Conservation (phyloP, 257 asterid species). For the Nicotiana paniculata region DNA sequence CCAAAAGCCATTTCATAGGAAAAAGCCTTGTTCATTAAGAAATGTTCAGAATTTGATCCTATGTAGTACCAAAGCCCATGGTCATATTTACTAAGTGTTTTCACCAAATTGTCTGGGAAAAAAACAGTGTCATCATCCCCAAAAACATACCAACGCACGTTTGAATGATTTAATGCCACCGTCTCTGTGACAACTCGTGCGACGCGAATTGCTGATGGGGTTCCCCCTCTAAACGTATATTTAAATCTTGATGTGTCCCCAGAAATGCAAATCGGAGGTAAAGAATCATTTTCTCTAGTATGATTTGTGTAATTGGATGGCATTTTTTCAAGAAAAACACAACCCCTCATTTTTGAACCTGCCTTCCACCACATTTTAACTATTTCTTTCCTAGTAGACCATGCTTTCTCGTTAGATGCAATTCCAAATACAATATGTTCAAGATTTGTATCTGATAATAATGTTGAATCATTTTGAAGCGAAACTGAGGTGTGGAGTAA, state of each 20-base stretch:
- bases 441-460: conserved; percentile 31
- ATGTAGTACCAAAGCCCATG: conserved; percentile 50
- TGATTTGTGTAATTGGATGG: neutral
- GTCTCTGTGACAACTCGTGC: conserved; percentile 2
- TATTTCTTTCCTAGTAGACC: conserved; percentile 44
- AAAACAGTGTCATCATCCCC: conserved; percentile 75
- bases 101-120: conserved; percentile 47
- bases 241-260: conserved; percentile 3
- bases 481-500: conserved; percentile 17
- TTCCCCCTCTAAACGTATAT: neutral
- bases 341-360: conserved; percentile 48
- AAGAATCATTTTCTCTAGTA: neutral
- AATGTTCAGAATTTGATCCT: conserved; percentile 59
- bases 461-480: conserved; percentile 9
- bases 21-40: conserved; percentile 57
- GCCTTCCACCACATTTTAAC: conserved; percentile 76
- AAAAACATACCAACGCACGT: conserved; percentile 56
- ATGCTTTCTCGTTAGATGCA: conserved; percentile 48
- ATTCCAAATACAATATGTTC: conserved; percentile 73
- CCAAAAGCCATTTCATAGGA: conserved; percentile 75
- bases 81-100: conserved; percentile 54
- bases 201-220: neutral
- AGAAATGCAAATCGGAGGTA: conserved; percentile 2
- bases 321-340: conserved; percentile 56
- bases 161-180: conserved; percentile 16